Base-by-base conservation (phyloP, 495 filamentous ascomycete genomes). In the Penicillium silybi region DNA sequence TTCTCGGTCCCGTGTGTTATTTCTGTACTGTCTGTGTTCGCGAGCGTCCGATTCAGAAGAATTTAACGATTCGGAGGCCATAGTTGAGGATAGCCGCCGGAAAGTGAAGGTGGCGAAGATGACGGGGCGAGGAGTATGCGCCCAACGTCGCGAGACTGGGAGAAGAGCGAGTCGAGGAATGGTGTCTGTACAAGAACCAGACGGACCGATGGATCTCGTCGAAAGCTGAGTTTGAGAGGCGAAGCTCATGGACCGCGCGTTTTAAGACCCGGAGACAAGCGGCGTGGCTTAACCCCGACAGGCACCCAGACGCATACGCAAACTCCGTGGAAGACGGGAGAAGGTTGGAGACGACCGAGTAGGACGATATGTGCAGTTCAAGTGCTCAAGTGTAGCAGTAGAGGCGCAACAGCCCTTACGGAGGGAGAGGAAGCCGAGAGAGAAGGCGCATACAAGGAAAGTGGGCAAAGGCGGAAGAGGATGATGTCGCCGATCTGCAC, bases 1-100 rank as follows among this genome's bases (percentile, higher is more conserved):
- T 19, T 65, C 54, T 35, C 44, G 57, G 10, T 38, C 29, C 29
- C 32, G 10, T 53, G 50, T 26, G 79, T 77, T 46, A 81, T 13
- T 62, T 47, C 79, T 66, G 45, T 63, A 65, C 49, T 77, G 77
- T 53, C 79, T 74, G 46, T 71, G 66, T 11, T 60, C 54, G 13
- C 44, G 64, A 11, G 63, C 46, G 46, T 68, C 65, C 52, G 57
- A 58, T 29, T 64, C 52, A 10, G 68, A 60, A 41, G 69, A 55
- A 41, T 67, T 60, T 23, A 72, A 19, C 11, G 71, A 69, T 63
- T 74, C 69, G 5, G 73, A 74, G 19, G 72, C 59, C 73, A 77
- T 76, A 20, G 69, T 60, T 38, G 67, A 67, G 22, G 60, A 61
- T 23, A 61, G 54, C 44, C 39, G 46, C 34, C 50, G 34, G 4